Evolutionary conservation across 495 filamentous ascomycete species (phyloP).

Genomic region (Aspergillus carlsbadensis): DNA sequence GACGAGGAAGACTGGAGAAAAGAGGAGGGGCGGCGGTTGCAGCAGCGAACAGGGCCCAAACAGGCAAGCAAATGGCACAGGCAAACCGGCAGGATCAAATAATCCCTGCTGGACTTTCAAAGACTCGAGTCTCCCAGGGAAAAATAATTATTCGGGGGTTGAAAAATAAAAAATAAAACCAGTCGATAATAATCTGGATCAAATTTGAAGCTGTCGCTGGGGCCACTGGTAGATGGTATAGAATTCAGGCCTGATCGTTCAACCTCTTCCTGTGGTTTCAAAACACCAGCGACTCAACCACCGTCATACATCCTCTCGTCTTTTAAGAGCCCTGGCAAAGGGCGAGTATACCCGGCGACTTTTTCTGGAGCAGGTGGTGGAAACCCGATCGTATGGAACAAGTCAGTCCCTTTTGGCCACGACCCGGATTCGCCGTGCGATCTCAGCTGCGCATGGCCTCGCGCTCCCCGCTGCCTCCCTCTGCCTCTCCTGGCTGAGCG

Average conservation of each 20-base stretch:
- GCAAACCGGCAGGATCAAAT: constrained; percentile 8
- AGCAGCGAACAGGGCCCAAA: constrained; percentile 31
- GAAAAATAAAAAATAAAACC: neutral
- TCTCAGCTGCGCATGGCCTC: constrained; percentile 22
- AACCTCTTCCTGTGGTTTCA: neutral
- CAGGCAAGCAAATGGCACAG: constrained; percentile 21
- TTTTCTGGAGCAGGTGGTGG: constrained; percentile 21
- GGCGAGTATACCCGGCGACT: constrained; percentile 22
- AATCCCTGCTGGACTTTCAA: neutral
- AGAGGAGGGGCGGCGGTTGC: constrained; percentile 35
- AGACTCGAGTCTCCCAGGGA: neutral
- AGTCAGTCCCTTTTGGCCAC: constrained; percentile 20
- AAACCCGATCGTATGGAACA: constrained; percentile 29
- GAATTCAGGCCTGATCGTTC: neutral
- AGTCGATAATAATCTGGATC: neutral
- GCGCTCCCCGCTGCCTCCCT: neutral
- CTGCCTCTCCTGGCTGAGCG: constrained; percentile 10
- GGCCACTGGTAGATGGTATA: neutral
- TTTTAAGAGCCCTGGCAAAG: neutral
- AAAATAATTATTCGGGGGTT: neutral
- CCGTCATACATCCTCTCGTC: constrained; percentile 1
- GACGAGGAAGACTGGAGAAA: constrained; percentile 13
- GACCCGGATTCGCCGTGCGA: constrained; percentile 25
- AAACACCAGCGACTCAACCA: neutral
- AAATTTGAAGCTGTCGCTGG: neutral